Evolutionary conservation across 192 early-diverging fungal species (phyloP), one percentile per base, ranked within the genome.

Genomic region (Podila verticillata): DNA sequence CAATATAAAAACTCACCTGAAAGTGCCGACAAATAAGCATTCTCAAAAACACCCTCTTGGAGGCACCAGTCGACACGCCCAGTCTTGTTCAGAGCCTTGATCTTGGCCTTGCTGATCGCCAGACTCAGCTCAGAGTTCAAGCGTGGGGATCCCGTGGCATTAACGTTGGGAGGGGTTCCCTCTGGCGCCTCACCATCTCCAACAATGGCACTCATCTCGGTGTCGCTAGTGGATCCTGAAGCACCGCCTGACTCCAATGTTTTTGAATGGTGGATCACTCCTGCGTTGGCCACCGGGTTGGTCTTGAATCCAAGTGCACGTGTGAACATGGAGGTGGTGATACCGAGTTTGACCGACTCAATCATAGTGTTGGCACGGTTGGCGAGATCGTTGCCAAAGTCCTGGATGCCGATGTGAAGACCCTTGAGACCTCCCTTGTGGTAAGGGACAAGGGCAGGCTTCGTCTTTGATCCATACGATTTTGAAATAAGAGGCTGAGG

Each of bases 391-490:
- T 75, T 88, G 5, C 91, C 81, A 7, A 94, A 83, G 57, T 94
- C 91, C 57, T 89, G 86, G 62, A 92, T 88, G 7, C 90, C 94
- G 54, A 90, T 83, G 28, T 93, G 82, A 10, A 89, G 83, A 62
- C 87, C 88, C 60, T 87, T 94, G 7, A 96, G 72, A 30, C 95
- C 95, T 20, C 95, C 95, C 66, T 96, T 96, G 60, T 91, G 91
- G 63, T 95, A 96, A 12, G 89, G 92, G 39, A 96, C 86, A 28
- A 86, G 85, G 8, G 88, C 91, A 10, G 95, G 95, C 68, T 94
- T 94, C 22, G 87, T 61, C 20, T 77, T 83, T 1, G 77, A 63
- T 47, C 88, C 87, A 47, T 90, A 90, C 19, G 87, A 73, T 7
- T 86, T 84, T 19, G 86, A 72, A 48, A 94, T 89, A 7, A 95